Percentiles rank a stretch among this genome's conserved stretches.
phyloP scores from a whole-genome alignment of 345 rosid species.

The Carallia pectinifolia region DNA sequence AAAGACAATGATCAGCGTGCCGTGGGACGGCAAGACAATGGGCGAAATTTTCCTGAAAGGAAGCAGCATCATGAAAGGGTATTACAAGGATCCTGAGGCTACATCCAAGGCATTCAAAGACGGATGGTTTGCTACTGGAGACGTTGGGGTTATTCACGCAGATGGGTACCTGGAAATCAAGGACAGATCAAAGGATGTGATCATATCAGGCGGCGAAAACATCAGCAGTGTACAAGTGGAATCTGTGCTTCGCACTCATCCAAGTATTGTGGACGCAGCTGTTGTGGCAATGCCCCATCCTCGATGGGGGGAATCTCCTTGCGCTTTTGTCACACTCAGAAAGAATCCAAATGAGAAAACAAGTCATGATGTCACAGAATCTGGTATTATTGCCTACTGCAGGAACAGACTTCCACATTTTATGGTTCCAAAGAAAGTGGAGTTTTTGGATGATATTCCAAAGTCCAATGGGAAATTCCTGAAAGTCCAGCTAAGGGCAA shows the following conservation, averaged over 20 bases:
- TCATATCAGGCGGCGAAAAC: background rate
- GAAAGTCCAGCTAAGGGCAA: constrained; percentile 20
- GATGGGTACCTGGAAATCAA: constrained; percentile 30
- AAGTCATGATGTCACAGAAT: constrained; percentile 17
- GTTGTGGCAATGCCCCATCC: constrained; percentile 39
- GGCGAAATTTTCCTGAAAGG: constrained; percentile 64
- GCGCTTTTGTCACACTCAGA: constrained; percentile 25
- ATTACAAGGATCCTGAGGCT: constrained; percentile 42
- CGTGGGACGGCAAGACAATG: constrained; percentile 48
- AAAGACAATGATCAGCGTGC: constrained; percentile 46
- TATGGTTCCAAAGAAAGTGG: constrained; percentile 40
- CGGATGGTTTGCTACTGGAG: constrained; percentile 42
- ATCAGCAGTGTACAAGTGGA: constrained; percentile 36
- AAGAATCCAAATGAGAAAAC: constrained; percentile 14
- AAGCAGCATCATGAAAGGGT: constrained; percentile 67
- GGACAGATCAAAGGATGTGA: constrained; percentile 1
- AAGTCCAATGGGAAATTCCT: constrained; percentile 31
- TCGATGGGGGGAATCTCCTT: constrained; percentile 37
- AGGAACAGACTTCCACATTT: constrained; percentile 28
- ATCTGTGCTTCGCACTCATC: constrained; percentile 30
- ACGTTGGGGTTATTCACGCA: constrained; percentile 36
- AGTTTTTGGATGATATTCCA: constrained; percentile 26
- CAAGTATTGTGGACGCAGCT: constrained; percentile 34
- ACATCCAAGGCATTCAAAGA: constrained; percentile 40
- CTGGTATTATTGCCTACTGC: constrained; percentile 25